These are phyloP conservation scores for Cladophialophora exuberans DNA, from an alignment of 2,329 filamentous ascomycete genomes.

Conservation along the genomic window DNA sequence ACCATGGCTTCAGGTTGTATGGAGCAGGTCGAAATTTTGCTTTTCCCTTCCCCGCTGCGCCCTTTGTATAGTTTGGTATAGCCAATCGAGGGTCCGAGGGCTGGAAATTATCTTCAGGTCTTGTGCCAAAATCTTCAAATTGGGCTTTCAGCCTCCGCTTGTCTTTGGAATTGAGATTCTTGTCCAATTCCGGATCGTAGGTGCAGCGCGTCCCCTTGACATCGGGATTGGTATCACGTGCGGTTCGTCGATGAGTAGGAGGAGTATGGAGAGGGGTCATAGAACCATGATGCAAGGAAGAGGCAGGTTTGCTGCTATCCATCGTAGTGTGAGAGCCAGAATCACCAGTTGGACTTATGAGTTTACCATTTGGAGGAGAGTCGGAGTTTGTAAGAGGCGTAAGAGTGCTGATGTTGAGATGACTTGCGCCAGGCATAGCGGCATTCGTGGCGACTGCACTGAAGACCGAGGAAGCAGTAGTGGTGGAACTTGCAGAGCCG, in stretches of 20 bases:
- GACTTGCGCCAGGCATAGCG: conserved; percentile 60
- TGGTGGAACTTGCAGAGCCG: conserved; percentile 73
- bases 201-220: conserved; percentile 61
- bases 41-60: conserved; percentile 67
- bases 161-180: conserved; percentile 60
- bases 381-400: conserved; percentile 70
- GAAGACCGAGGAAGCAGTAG: conserved; percentile 72
- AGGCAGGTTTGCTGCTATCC: conserved; percentile 33
- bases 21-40: conserved; percentile 71
- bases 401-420: conserved; percentile 56
- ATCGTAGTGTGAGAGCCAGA: conserved; percentile 13
- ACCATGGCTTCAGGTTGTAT: conserved; percentile 81
- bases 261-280: conserved; percentile 49
- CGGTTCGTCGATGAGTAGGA: conserved; percentile 50
- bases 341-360: conserved; percentile 54
- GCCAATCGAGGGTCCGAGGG: conserved; percentile 80
- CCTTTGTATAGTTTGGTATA: conserved; percentile 64
- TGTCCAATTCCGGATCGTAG: conserved; percentile 67
- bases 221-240: conserved; percentile 55
- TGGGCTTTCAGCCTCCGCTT: conserved; percentile 53
- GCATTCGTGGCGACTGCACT: conserved; percentile 58
- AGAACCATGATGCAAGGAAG: conserved; percentile 38
- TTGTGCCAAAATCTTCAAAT: conserved; percentile 56
- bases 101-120: conserved; percentile 75
- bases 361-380: conserved; percentile 63